phyloP scores from a whole-genome alignment of 495 filamentous ascomycete species.

The Neurospora tetraspora region DNA sequence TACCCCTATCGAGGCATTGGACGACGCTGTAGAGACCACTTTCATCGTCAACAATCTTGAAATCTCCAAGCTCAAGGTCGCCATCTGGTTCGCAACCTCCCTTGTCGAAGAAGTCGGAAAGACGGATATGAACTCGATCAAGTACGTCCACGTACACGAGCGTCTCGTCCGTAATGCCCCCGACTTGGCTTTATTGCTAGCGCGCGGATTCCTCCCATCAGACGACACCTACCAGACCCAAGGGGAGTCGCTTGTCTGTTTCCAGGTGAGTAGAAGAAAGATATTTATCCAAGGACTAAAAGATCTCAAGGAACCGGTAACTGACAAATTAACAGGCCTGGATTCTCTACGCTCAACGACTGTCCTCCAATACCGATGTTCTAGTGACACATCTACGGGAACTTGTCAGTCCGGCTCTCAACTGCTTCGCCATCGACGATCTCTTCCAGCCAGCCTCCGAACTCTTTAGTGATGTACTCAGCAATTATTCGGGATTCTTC shows the following conservation, averaged over 20 bases:
- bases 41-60: conserved; percentile 46
- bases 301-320: background rate
- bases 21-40: conserved; percentile 39
- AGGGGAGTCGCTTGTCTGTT: conserved; percentile 47
- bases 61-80: conserved; percentile 41
- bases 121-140: conserved; percentile 46
- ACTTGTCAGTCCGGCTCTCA: conserved; percentile 44
- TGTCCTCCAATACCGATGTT: conserved; percentile 41
- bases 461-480: conserved; percentile 53
- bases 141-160: conserved; percentile 41
- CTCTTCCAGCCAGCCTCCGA: conserved; percentile 52
- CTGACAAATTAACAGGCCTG: conserved; percentile 39
- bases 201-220: conserved; percentile 27
- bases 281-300: background rate
- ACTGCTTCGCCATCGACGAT: conserved; percentile 43
- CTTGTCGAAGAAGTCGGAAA: conserved; percentile 70
- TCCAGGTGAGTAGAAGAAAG: conserved; percentile 37
- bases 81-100: conserved; percentile 63
- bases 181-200: conserved; percentile 41
- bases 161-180: conserved; percentile 39
- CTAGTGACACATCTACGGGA: conserved; percentile 45
- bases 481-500: conserved; percentile 55
- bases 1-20: conserved; percentile 35
- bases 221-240: conserved; percentile 22
- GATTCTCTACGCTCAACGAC: conserved; percentile 57